Evolutionary conservation across 2,329 filamentous ascomycete species (phyloP).

Genomic region (Cladosporium sp.): DNA sequence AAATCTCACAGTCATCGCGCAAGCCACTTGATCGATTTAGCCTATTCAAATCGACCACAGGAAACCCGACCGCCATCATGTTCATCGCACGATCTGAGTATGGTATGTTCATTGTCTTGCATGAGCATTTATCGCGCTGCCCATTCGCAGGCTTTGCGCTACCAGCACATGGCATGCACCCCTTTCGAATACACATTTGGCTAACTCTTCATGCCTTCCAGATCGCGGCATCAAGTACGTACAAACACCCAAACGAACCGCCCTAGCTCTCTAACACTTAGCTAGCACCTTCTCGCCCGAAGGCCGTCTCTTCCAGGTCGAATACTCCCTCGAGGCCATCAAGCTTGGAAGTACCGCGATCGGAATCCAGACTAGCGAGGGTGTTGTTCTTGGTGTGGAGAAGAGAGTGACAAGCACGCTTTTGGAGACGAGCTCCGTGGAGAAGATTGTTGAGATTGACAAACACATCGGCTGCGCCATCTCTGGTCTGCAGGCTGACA

Average conservation of each 20-base stretch:
- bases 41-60: background rate
- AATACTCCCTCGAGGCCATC: slow-evolving; percentile 99
- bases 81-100: slow-evolving; percentile 99
- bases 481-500: slow-evolving; percentile 95
- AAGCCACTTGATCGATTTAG: no score
- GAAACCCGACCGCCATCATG: slow-evolving; percentile 48
- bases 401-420: slow-evolving; percentile 98
- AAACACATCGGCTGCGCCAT: slow-evolving; percentile 98
- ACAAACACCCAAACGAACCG: slow-evolving; percentile 56
- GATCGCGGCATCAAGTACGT: slow-evolving; percentile 94
- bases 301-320: slow-evolving; percentile 99
- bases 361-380: slow-evolving; percentile 87
- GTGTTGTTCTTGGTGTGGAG: slow-evolving; percentile 94
- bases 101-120: slow-evolving; percentile 54
- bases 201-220: slow-evolving; percentile 36
- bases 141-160: no score
- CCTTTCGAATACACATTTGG: background rate
- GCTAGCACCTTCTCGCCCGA: slow-evolving; percentile 96
- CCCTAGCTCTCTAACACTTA: slow-evolving; percentile 35
- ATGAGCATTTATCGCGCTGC: background rate
- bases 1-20: background rate
- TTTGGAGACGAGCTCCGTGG: slow-evolving; percentile 93
- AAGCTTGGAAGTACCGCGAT: slow-evolving; percentile 98
- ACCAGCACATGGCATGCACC: no score
- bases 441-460: slow-evolving; percentile 99